Base-by-base conservation (phyloP, 345 rosid genomes). In the Hibiscus tridactylites region DNA sequence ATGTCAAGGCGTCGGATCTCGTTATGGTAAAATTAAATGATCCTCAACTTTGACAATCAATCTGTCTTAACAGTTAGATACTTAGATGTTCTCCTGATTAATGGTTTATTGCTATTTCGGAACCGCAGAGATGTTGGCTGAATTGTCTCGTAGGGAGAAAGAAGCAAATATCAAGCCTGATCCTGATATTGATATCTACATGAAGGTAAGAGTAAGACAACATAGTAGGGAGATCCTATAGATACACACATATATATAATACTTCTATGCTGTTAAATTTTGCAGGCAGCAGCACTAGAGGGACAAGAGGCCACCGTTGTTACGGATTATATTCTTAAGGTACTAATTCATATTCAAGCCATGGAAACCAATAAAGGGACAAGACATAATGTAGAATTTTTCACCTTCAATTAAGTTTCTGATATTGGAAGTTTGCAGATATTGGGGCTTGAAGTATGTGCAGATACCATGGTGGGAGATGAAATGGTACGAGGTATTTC, bases 1-100 rank as follows among this genome's bases (percentile, higher is more conserved):
- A 78, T 90, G 97, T 79, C 98, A 90, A 77, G 90, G 92, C 8
- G 87, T 86, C 19, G 98, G 98, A 72, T 8, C 75, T 15, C 82
- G 81, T 28, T 84, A 83, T 1, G 88, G 92, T 88, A 62, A 33
- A 54, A 62, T 54, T 17, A 5, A 21, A 21, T 21, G 24, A 21
- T 21, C 24, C 24, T 37, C 1, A 35, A 37, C 26, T 7, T 62
- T 65, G 31, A 21, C 5, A 0, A 21, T 17, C 35, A 44, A 64
- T 9, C 0, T 49, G 10, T 57, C 24, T 21, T 21, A 21, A 21
- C 24, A 21, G 24, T 21, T 21, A 21, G 24, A 21, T 21, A 21
- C 24, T 21, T 21, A 21, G 24, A 21, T 21, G 24, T 21, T 21
- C 24, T 21, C 24, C 24, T 21, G 24, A 21, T 21, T 21, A 21